Percentiles rank a stretch among this genome's conserved stretches.
Evolutionary conservation across 371 early-diverging fungal species (phyloP).

Genomic region (Nematocida ausubeli): DNA sequence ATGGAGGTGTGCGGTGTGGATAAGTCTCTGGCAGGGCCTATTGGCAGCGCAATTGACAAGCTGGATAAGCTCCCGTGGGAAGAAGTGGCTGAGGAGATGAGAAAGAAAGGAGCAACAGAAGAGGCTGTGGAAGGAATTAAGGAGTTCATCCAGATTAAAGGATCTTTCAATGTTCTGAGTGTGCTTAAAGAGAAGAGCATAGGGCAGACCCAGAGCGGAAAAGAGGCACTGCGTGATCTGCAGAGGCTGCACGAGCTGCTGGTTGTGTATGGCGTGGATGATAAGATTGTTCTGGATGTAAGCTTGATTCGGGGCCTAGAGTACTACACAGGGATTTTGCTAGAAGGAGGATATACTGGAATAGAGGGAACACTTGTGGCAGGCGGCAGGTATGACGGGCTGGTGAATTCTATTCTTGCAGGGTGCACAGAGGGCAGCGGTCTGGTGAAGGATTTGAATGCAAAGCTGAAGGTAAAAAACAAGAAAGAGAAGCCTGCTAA

Average conservation of each 20-base stretch:
- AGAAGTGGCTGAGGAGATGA: conserved; percentile 62
- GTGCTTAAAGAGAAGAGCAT: conserved; percentile 71
- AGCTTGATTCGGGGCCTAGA: conserved; percentile 91
- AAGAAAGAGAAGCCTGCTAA: conserved; percentile 66
- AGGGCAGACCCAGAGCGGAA: conserved; percentile 68
- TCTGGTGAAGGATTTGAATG: not conserved
- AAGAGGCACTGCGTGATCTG: conserved; percentile 82
- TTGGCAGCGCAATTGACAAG: conserved; percentile 96
- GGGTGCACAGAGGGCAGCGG: conserved; percentile 57
- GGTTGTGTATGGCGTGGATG: conserved; percentile 73
- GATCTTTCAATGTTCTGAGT: conserved; percentile 71
- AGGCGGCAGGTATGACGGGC: conserved; percentile 95
- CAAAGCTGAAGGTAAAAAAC: not conserved
- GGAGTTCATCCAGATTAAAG: conserved; percentile 75
- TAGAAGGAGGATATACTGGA: conserved; percentile 80
- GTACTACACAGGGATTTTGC: conserved; percentile 97
- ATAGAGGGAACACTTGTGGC: conserved; percentile 84
- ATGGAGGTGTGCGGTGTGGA: conserved; percentile 90
- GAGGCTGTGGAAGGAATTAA: conserved; percentile 74
- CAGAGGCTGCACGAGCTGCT: conserved; percentile 77
- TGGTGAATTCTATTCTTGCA: conserved; percentile 82
- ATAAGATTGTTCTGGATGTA: conserved; percentile 81
- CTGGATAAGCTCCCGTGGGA: conserved; percentile 75
- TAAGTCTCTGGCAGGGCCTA: conserved; percentile 74
- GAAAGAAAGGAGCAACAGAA: conserved; percentile 59